Base-by-base conservation (phyloP, 345 rosid species). In the Lepidium aucheri region DNA sequence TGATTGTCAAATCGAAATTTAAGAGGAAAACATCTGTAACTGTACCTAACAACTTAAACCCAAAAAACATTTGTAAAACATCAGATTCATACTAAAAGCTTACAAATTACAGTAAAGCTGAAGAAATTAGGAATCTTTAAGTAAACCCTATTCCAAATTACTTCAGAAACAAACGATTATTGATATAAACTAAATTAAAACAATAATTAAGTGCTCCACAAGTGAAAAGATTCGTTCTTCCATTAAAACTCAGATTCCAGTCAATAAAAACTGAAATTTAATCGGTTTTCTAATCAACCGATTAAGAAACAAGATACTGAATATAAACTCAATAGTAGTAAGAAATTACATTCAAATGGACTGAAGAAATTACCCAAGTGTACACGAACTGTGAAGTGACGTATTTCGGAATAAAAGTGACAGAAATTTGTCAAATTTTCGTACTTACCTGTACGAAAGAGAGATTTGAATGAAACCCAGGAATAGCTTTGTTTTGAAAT, bases 11-110 rank as follows among this genome's bases (percentile, higher is more conserved):
- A 20, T 40, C 6, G 17, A 70, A 17, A 70, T 24, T 56, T 7
- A 68, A 46, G 54, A 61, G n/a, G 68, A 60, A 18, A 46, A 53
- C 73, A 67, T 74, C 63, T 73, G 57, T 36, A 16, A 63, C 26
- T 9, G 57, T 53, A 13, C 69, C 26, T 9, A 22, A 26, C 24
- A 64, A 40, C 44, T 35, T 4, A 11, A 34, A 34, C 43, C 49
- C 53, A 63, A 45, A 5, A n/a, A 63, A 47, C 2, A 33, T 24
- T 5, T 28, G 9, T 28, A 26, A 28, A 56, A 50, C 7, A 39
- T 45, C 34, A 61, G 59, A 49, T 28, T 68, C 41, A 17, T 13
- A 16, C 15, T 3, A 43, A 14, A 22, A 3, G 32, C 35, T 20
- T 34, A 8, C 10, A 44, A 35, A 15, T 9, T 10, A 28, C 9